A percentile compares a stretch with the other conserved stretches of the same genome.
Evolutionary conservation across 371 early-diverging fungal genomes (phyloP).

Genomic region (Mortierella sp.): DNA sequence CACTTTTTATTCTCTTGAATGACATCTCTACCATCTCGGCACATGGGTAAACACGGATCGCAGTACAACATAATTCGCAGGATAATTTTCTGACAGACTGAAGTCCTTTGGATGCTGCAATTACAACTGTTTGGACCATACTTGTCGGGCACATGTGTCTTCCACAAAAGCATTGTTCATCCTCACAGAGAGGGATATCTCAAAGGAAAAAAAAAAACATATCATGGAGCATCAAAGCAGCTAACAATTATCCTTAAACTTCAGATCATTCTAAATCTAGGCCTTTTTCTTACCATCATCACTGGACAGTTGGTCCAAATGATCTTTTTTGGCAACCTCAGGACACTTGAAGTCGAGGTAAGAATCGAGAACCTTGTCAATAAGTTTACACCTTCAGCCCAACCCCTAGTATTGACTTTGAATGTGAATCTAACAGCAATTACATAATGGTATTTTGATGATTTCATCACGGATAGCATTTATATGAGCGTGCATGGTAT

Average conservation of each 20-base stretch:
- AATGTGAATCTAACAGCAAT: not conserved
- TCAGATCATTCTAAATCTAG: conserved; percentile 87
- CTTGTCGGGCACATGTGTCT: too few species aligned
- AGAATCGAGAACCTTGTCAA: not conserved
- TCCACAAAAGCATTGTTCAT: too few species aligned
- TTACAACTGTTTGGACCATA: too few species aligned
- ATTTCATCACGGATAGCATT: conserved; percentile 69
- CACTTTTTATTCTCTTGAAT: too few species aligned
- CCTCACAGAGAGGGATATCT: too few species aligned
- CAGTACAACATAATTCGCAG: too few species aligned
- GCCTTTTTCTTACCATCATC: conserved; percentile 80
- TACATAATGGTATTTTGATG: not conserved
- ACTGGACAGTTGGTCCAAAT: conserved; percentile 81
- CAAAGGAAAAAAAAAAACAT: too few species aligned
- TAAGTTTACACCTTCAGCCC: not conserved
- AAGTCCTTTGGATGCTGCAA: too few species aligned
- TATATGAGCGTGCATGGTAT: conserved; percentile 96
- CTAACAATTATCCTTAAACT: not conserved
- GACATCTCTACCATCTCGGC: too few species aligned
- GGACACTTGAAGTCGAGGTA: conserved; percentile 93
- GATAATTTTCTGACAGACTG: too few species aligned
- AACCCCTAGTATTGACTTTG: not conserved
- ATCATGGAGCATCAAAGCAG: not conserved
- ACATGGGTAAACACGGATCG: too few species aligned
- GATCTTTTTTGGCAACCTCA: conserved; percentile 91